phyloP scores from a whole-genome alignment of 1,139 yeast genomes.

The Saccharomyces hybrid region DNA sequence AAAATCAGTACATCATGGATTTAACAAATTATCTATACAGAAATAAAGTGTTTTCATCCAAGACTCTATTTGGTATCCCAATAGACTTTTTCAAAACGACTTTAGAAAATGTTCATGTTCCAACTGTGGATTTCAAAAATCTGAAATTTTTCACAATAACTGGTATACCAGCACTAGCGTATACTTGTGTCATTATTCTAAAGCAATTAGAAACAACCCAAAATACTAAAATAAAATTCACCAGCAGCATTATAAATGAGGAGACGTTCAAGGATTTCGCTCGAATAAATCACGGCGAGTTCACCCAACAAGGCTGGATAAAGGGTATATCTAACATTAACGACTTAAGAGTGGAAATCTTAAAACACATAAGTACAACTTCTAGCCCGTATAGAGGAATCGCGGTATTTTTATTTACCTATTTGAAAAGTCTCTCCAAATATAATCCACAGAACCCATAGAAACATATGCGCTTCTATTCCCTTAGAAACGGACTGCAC shows the following conservation, averaged over 20 bases:
- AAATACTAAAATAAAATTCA: slow-evolving; percentile 1
- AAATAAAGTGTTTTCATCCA: slow-evolving; percentile 38
- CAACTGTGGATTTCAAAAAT: slow-evolving; percentile 27
- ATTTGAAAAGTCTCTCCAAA: slow-evolving; percentile 38
- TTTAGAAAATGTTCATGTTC: slow-evolving; percentile 34
- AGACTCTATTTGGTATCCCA: slow-evolving; percentile 35
- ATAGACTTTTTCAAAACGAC: slow-evolving; percentile 35
- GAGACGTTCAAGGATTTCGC: slow-evolving; percentile 7
- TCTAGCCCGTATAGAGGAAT: slow-evolving; percentile 38
- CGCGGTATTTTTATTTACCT: slow-evolving; percentile 39
- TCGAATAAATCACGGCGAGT: neutral
- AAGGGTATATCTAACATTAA: slow-evolving; percentile 29
- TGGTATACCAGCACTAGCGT: slow-evolving; percentile 49
- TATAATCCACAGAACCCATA: slow-evolving; percentile 2
- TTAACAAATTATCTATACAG: slow-evolving; percentile 57
- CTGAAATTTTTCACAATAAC: slow-evolving; percentile 44
- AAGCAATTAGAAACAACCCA: slow-evolving; percentile 9
- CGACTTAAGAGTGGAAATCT: slow-evolving; percentile 36
- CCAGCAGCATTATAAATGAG: slow-evolving; percentile 5
- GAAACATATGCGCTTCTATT: too few relatives aligned
- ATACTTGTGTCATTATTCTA: slow-evolving; percentile 27
- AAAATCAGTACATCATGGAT: slow-evolving; percentile 52
- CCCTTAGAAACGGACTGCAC: neutral
- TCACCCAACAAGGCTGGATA: slow-evolving; percentile 30
- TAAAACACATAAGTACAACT: slow-evolving; percentile 31